Evolutionary conservation across 495 filamentous ascomycete genomes (phyloP).

Genomic region (Bacidia rubella): DNA sequence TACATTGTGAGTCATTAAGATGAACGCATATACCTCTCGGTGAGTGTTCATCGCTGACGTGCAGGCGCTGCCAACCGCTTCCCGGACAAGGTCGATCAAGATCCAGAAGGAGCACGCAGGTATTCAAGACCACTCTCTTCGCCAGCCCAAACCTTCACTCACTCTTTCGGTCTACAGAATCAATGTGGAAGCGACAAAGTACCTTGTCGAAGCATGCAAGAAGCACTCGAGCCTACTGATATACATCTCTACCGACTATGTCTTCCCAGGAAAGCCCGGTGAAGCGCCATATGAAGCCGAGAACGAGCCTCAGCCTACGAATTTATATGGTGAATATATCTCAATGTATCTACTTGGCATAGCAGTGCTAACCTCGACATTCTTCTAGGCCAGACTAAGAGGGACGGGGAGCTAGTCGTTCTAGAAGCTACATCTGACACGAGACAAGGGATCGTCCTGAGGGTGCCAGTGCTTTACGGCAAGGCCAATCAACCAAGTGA

Average conservation of each 20-base stretch:
- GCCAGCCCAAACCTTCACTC: no score
- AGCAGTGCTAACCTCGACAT: no score
- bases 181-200: constrained; percentile 58
- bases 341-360: no score
- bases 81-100: constrained; percentile 68
- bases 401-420: constrained; percentile 67
- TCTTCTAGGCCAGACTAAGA: constrained; percentile 77
- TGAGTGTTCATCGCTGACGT: neutral
- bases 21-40: neutral
- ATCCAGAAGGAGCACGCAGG: constrained; percentile 58
- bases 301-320: constrained; percentile 53
- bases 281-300: constrained; percentile 71
- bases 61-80: constrained; percentile 81
- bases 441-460: constrained; percentile 52
- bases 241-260: constrained; percentile 94
- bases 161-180: no score
- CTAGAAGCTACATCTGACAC: constrained; percentile 41
- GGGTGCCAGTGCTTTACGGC: constrained; percentile 86
- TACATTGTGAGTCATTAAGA: constrained; percentile 62
- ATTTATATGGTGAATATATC: no score
- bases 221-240: constrained; percentile 54
- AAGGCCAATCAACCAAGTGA: constrained; percentile 48
- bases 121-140: no score
- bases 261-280: constrained; percentile 70
- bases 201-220: constrained; percentile 53